phyloP scores from a whole-genome alignment of 2,329 filamentous ascomycete genomes.

The Aaosphaeria pasadenensis region DNA sequence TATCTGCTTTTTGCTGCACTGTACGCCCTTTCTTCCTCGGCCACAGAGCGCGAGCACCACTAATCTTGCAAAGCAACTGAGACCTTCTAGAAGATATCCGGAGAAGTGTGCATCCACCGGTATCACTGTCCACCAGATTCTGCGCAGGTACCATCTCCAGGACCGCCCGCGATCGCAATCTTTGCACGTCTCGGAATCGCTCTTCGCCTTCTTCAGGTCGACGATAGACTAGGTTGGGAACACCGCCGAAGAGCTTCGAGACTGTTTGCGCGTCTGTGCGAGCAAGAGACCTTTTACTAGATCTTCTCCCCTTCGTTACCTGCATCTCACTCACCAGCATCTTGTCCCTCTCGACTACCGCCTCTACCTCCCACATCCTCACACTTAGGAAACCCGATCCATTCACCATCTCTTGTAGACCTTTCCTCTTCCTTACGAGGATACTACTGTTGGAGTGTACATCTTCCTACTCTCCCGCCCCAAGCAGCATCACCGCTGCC shows the following conservation, averaged over 20 bases:
- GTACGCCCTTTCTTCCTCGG: conserved; percentile 38
- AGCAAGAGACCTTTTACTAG: conserved; percentile 28
- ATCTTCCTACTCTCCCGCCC: conserved; percentile 31
- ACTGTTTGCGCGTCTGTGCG: conserved; percentile 25
- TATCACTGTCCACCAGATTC: conserved; percentile 36
- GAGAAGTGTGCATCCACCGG: conserved; percentile 43
- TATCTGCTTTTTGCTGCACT: conserved; percentile 35
- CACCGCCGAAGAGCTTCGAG: conserved; percentile 26
- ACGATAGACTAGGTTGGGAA: conserved; percentile 26
- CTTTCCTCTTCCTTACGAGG: conserved; percentile 45
- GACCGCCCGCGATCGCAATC: conserved; percentile 22
- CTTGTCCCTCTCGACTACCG: conserved; percentile 31
- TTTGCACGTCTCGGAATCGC: conserved; percentile 24
- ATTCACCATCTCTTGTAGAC: conserved; percentile 48
- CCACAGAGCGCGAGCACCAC: conserved; percentile 36
- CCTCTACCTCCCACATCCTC: conserved; percentile 19
- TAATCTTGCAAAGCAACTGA: conserved; percentile 37
- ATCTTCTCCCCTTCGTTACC: conserved; percentile 24
- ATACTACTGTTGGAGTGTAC: conserved; percentile 47
- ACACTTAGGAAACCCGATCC: conserved; percentile 27
- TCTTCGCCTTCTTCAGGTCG: conserved; percentile 24
- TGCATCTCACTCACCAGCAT: conserved; percentile 26
- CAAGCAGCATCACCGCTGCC: conserved; percentile 39
- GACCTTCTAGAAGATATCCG: conserved; percentile 44
- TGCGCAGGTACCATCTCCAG: conserved; percentile 37